Evolutionary conservation across 129 eudicot species (phyloP), one percentile per base, ranked within the genome.

Genomic region (Daucus carota): DNA sequence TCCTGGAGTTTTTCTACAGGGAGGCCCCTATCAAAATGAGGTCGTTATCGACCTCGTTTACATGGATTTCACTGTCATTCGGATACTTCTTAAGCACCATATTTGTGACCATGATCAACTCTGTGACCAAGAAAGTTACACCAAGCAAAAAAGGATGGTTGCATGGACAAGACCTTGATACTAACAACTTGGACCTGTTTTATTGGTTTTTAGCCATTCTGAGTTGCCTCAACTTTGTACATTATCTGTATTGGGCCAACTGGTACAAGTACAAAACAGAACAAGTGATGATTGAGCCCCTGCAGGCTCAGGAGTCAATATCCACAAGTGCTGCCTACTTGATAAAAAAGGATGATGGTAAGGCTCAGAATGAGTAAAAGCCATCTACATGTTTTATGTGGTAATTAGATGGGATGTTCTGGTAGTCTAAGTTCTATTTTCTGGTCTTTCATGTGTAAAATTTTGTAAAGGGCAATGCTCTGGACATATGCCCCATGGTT

Each of bases 21-120:
- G 97, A 91, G 74, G 97, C 97, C 3, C 97, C 97, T 0, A 67
- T 75, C 0, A 91, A 89, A 44, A 91, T 91, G 97, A 81, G 85
- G 78, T 91, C 97, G 2, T 84, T 88, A 8, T 85, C 93, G 10
- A 91, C 97, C 33, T 88, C 97, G 0, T 91, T 91, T 57, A 81
- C 93, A 0, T 88, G 90, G 90, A 81, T 91, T 43, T 91, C 97
- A 0, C 42, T 85, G 45, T 88, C 97, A 0, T 47, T 91, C 14
- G 97, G 97, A 18, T 91, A 91, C 75, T 91, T 88, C 73, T 62
- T 91, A 48, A 88, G 97, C 57, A 83, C 80, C n/a, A 82, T 79
- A 9, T 80, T 88, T 72, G 92, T 91, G 74, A 82, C 80, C 44
- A 43, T 74, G 13, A 85, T 91, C 18, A 91, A 91, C 32, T 22